phyloP scores from a whole-genome alignment of 805 yeast species.

The Saccharomycopsis malanga region DNA sequence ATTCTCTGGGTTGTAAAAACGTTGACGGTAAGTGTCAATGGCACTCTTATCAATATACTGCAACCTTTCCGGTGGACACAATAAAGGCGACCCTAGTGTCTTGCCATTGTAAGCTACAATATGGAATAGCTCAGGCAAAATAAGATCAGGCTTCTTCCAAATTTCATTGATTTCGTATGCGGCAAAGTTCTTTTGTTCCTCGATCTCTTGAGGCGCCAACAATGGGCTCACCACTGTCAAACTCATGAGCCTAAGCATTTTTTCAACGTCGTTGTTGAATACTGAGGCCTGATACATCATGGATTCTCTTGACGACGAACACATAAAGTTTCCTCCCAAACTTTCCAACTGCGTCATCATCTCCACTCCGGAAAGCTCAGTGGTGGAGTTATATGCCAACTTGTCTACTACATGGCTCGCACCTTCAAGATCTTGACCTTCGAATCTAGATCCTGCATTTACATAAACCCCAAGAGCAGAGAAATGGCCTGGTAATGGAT shows the following conservation, averaged over 20 bases:
- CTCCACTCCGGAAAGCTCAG: constrained; percentile 48
- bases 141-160: constrained; percentile 72
- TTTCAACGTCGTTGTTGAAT: constrained; percentile 75
- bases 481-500: constrained; percentile 83
- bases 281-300: constrained; percentile 92
- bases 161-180: constrained; percentile 79
- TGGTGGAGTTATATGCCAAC: constrained; percentile 73
- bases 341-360: constrained; percentile 72
- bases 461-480: constrained; percentile 85
- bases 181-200: constrained; percentile 66
- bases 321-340: constrained; percentile 91
- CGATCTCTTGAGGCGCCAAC: constrained; percentile 61
- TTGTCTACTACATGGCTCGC: constrained; percentile 80
- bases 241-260: constrained; percentile 67
- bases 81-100: constrained; percentile 79
- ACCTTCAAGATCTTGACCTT: constrained; percentile 55
- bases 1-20: constrained; percentile 71
- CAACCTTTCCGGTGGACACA: constrained; percentile 70
- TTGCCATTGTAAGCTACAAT: constrained; percentile 65
- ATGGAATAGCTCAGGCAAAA: constrained; percentile 86
- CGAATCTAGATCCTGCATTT: constrained; percentile 87
- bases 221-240: constrained; percentile 73
- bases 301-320: constrained; percentile 86
- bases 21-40: constrained; percentile 42
- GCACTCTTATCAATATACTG: constrained; percentile 40